Evolutionary conservation across 1,139 yeast species (phyloP).

Genomic region (Yamadazyma epiphylla): DNA sequence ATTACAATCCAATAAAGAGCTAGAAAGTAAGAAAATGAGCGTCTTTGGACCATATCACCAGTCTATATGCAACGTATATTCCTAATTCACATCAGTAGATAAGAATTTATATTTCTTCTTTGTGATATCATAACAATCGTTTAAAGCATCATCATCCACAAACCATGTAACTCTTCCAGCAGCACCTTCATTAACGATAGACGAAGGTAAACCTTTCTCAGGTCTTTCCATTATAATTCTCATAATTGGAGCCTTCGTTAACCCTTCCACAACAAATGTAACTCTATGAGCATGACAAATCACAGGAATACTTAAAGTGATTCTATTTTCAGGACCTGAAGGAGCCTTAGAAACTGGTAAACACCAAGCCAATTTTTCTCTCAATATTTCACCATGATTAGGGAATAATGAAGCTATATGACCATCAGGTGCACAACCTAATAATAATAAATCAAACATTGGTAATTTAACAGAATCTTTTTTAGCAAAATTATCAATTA

Average conservation of each 20-base stretch:
- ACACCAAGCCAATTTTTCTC: constrained; percentile 95
- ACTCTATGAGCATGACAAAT: constrained; percentile 92
- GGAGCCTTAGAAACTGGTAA: constrained; percentile 94
- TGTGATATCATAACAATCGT: constrained; percentile 70
- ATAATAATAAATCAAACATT: constrained; percentile 80
- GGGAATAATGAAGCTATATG: constrained; percentile 96
- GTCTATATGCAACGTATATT: background rate
- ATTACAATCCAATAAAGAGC: too few species aligned
- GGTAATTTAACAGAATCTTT: constrained; percentile 95
- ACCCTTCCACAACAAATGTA: constrained; percentile 92
- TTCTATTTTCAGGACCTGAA: constrained; percentile 80
- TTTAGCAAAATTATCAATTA: constrained; percentile 89
- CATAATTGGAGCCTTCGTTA: constrained; percentile 91
- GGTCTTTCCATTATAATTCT: constrained; percentile 95
- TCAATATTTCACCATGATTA: constrained; percentile 73
- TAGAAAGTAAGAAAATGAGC: too few species aligned
- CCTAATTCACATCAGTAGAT: constrained; percentile 21
- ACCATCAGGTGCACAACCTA: constrained; percentile 99
- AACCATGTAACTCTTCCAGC: constrained; percentile 98
- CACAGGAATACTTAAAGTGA: constrained; percentile 91
- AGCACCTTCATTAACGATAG: constrained; percentile 92
- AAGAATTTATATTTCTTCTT: constrained; percentile 70
- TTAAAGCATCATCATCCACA: constrained; percentile 92
- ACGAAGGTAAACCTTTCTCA: constrained; percentile 91
- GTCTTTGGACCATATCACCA: background rate